These are phyloP conservation scores for Carpinus viminea DNA, from an alignment of 306 rosid species.

Conservation along the genomic window DNA sequence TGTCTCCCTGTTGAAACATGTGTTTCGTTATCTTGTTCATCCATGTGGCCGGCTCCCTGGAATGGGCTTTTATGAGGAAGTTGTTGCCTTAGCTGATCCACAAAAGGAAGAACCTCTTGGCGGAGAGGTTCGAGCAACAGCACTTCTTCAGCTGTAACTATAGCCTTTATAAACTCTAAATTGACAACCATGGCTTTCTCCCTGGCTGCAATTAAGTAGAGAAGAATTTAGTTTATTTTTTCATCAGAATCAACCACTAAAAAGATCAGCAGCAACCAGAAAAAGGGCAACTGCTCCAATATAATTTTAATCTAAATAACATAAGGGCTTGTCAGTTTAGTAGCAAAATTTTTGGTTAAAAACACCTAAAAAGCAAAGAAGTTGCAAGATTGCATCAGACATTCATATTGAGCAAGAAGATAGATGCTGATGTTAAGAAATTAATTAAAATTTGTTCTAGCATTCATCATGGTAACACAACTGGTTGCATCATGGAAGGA, in stretches of 20 bases:
- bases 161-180: constrained; percentile 80
- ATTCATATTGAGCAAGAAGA: background rate
- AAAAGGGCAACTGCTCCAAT: background rate
- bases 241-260: constrained; percentile 1
- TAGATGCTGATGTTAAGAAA: background rate
- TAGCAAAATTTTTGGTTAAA: background rate
- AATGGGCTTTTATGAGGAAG: constrained; percentile 44
- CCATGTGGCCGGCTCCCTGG: constrained; percentile 35
- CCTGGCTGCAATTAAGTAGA: constrained; percentile 46
- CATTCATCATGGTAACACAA: too few relatives aligned
- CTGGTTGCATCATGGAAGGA: background rate
- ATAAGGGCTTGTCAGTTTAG: background rate
- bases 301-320: background rate
- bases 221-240: constrained; percentile 1
- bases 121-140: constrained; percentile 81
- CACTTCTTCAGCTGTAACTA: constrained; percentile 95
- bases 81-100: constrained; percentile 81
- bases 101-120: constrained; percentile 91
- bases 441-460: background rate
- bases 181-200: constrained; percentile 99
- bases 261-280: background rate
- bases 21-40: constrained; percentile 61
- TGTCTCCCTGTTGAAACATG: constrained; percentile 50
- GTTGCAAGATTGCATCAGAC: background rate
- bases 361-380: background rate